Base-by-base conservation (phyloP, 1,284 basidiomycete species). In the Porodaedalea pini region DNA sequence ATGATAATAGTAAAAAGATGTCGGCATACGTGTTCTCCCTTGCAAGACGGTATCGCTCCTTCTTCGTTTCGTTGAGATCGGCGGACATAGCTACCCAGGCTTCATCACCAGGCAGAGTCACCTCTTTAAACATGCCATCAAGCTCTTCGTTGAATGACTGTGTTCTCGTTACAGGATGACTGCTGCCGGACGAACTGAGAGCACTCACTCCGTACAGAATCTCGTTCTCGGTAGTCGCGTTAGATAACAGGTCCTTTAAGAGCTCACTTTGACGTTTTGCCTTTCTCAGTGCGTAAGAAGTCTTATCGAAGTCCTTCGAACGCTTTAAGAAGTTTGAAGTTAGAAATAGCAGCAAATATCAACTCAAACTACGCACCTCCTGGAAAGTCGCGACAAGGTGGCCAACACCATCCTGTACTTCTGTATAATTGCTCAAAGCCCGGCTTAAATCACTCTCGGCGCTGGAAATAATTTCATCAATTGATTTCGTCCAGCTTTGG, bases 91-190 rank as follows among this genome's bases (percentile, higher is more conserved):
- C 86, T 11, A 74, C 69, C 81, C 88, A 91, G 1, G 90, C 90
- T 64, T 92, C 88, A 43, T 86, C 83, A 13, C 84, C 82, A 13
- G 90, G 89, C 53, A 94, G 78, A 58, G 85, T 81, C 17, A 81
- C 81, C 58, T 92, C 90, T 54, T 86, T 85, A 72, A 85, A 94
- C 89, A 95, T 92, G 34, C 81, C 83, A 63, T 93, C 91, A 36
- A 96, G 78, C 68, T 95, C 93, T 64, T 92, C 90, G 67, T 95
- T 95, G 75, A 96, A 94, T 3, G 90, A 87, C 92, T 94, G 61
- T 4, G 57, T 43, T 58, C 61, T 32, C 45, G 51, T 63, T 50
- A 51, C 57, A n/a, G 47, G 57, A 25, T 49, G 29, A 23, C 4
- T 25, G 15, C 32, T 39, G 27, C 21, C 25, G 29, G 17, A 27